Evolutionary conservation across 352 stramenopile genomes (phyloP), one percentile per base, ranked within the genome.

Genomic region (Pseudoperonospora humuli): DNA sequence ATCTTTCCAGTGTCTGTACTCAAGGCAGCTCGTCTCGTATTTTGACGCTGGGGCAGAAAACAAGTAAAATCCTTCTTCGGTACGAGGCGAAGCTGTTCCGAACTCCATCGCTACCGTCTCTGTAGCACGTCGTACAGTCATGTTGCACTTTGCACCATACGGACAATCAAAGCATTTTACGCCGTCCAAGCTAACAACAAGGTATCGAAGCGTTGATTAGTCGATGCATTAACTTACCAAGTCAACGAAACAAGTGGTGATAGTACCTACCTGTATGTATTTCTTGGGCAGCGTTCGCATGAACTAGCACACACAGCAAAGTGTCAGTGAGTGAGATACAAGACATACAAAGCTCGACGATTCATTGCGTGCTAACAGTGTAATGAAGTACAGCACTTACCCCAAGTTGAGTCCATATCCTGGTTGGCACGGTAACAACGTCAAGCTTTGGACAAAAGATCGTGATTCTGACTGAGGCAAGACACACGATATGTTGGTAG

Each of bases 171-270:
- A 86, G 23, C 74, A 86, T 17, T 54, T 60, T 0, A 67, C 7
- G 0, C 74, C 74, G 24, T 86, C 69, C 56, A 86, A 62, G 43
- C 74, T 84, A n/a, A n/a, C n/a, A n/a, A n/a, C n/a, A n/a, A n/a
- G n/a, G n/a, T n/a, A n/a, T n/a, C n/a, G n/a, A n/a, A n/a, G n/a
- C n/a, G n/a, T n/a, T n/a, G n/a, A n/a, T n/a, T n/a, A n/a, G n/a
- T n/a, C n/a, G n/a, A n/a, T n/a, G n/a, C n/a, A n/a, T n/a, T n/a
- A n/a, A n/a, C n/a, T n/a, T n/a, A n/a, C n/a, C n/a, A n/a, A n/a
- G n/a, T n/a, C n/a, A n/a, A n/a, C n/a, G n/a, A n/a, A n/a, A n/a
- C n/a, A n/a, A n/a, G n/a, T n/a, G n/a, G n/a, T n/a, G n/a, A n/a
- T n/a, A n/a, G n/a, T n/a, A n/a, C n/a, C n/a, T 50, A 77, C 67